Evolutionary conservation across 1,284 basidiomycete genomes (phyloP).

Genomic region (Polyporus tsugae): DNA sequence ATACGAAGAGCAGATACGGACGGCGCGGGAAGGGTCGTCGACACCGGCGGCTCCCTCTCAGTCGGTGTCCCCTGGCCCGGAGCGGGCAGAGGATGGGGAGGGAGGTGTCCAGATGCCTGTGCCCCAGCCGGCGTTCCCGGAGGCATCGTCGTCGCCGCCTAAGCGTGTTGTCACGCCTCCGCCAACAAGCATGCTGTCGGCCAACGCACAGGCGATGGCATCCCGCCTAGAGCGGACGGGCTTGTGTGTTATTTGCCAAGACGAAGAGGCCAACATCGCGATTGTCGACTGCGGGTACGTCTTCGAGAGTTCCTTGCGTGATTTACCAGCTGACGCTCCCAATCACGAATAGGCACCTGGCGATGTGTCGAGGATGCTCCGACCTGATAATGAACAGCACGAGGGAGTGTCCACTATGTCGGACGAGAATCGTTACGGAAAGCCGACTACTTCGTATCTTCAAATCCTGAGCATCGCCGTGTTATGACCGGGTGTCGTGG

Average conservation of each 20-base stretch:
- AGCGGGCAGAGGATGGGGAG: neutral
- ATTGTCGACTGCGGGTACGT: conserved; percentile 93
- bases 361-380: conserved; percentile 85
- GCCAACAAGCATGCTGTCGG: conserved; percentile 32
- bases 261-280: conserved; percentile 90
- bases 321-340: conserved; percentile 1
- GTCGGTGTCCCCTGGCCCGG: neutral
- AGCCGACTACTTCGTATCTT: conserved; percentile 83
- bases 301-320: conserved; percentile 1
- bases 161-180: conserved; percentile 35
- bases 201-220: conserved; percentile 45
- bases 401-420: conserved; percentile 85
- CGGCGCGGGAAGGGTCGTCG: conserved; percentile 45
- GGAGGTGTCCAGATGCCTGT: conserved; percentile 8
- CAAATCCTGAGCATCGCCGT: conserved; percentile 55
- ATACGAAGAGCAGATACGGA: conserved; percentile 44
- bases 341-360: conserved; percentile 67
- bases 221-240: conserved; percentile 70
- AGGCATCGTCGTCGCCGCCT: conserved; percentile 24
- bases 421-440: conserved; percentile 86
- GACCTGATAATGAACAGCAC: conserved; percentile 84
- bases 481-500: neutral
- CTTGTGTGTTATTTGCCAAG: conserved; percentile 89
- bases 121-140: conserved; percentile 13
- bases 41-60: neutral